Percentiles rank a stretch among this genome's conserved stretches.
Evolutionary conservation across 176 grass and related monocot genomes (phyloP).

Genomic region (Alopecurus myosuroides): DNA sequence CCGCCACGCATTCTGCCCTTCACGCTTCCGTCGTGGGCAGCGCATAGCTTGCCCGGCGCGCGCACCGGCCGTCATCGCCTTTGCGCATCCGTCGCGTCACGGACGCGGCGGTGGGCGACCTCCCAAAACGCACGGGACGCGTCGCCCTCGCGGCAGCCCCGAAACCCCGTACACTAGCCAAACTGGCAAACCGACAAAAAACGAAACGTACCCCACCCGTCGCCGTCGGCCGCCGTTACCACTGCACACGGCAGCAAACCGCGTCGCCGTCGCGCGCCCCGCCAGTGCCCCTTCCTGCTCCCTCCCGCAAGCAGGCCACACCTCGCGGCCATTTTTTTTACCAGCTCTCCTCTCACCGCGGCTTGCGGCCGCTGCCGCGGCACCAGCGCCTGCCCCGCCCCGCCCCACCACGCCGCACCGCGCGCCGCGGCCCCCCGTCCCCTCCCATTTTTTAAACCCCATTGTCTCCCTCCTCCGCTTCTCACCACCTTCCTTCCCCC

Average conservation of each 20-base stretch:
- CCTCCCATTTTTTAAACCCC: constrained; percentile 22
- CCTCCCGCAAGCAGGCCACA: not conserved
- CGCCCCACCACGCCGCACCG: constrained; percentile 19
- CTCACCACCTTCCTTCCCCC: not conserved
- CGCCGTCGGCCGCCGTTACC: not conserved
- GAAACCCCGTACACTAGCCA: not conserved
- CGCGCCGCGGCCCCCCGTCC: not conserved
- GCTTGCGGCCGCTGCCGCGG: constrained; percentile 11
- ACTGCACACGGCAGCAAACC: not conserved
- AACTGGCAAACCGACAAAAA: not conserved
- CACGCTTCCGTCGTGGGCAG: not conserved
- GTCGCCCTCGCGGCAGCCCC: not conserved
- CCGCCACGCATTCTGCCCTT: not conserved
- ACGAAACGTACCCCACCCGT: not conserved
- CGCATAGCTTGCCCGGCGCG: not conserved
- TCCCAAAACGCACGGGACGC: not conserved
- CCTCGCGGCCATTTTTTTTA: not conserved
- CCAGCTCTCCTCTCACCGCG: not conserved
- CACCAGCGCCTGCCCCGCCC: not conserved
- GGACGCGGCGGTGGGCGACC: not conserved
- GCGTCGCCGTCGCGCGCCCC: not conserved
- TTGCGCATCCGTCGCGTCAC: not conserved
- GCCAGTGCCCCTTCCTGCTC: not conserved
- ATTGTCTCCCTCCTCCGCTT: constrained; percentile 28
- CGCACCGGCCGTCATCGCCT: not conserved